Percentiles rank a stretch among this genome's conserved stretches.
Conservation (phyloP, 2,329 filamentous ascomycete genomes). For the Colletotrichum eleusines region DNA sequence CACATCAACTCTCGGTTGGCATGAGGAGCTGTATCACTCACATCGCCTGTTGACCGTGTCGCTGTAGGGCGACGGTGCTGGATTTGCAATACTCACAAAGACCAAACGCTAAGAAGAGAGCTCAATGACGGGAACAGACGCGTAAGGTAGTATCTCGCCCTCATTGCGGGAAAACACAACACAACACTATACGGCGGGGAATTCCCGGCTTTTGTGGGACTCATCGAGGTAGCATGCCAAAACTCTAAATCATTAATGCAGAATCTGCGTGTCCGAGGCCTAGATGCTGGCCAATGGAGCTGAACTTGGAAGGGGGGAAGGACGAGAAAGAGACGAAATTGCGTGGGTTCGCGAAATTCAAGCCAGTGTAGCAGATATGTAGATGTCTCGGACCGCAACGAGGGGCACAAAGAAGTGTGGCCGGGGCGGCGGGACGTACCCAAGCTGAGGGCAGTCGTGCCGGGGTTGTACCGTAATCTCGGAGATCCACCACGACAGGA, state of each 20-base stretch:
- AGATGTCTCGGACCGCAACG: background rate
- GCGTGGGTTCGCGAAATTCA: background rate
- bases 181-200: background rate
- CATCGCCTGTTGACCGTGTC: too few species aligned
- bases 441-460: background rate
- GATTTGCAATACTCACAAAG: background rate
- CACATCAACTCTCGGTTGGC: background rate
- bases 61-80: background rate
- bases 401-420: background rate
- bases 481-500: slow-evolving; percentile 1
- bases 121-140: background rate
- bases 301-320: background rate
- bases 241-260: too few species aligned
- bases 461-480: background rate
- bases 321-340: background rate
- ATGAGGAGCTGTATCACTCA: background rate
- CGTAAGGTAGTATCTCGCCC: too few species aligned
- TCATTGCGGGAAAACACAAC: background rate
- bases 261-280: background rate
- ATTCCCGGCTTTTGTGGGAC: background rate
- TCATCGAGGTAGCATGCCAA: background rate
- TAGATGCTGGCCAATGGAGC: background rate
- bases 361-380: slow-evolving; percentile 1
- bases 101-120: background rate
- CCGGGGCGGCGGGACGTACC: slow-evolving; percentile 11